Base-by-base conservation (phyloP, 2,329 filamentous ascomycete species). In the Paramyrothecium sp. region DNA sequence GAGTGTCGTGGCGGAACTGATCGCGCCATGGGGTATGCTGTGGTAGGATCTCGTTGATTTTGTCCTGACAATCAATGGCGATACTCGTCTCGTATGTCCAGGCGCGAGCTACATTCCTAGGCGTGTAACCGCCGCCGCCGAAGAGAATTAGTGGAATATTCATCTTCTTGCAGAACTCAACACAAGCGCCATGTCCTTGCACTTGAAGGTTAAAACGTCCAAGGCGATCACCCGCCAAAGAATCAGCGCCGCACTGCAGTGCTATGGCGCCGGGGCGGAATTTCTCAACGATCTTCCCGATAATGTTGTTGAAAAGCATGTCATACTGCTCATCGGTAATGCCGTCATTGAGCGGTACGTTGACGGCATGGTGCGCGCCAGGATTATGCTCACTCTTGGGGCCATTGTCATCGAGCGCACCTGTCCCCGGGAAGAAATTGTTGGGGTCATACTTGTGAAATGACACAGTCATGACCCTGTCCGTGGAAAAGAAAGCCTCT, bases 31-130 rank as follows among this genome's bases (percentile, higher is more conserved):
- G 91, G 8, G 94, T 87, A 66, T 96, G 88, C 38, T 84, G 76
- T 0, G 95, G 94, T 26, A 98, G 88, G 13, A 86, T 82, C 19
- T 89, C 84, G 70, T 81, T 78, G 61, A 97, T 88, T 57, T 85
- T 83, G 61, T 89, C 81, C 59, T 89, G 82, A 57, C 87, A 87
- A 63, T 88, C 87, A 61, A 96, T 90, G 59, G 92, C 92, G 64
- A 98, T 91, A 59, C 90, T 90, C 13, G 95, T 99, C 77, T 99
- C 95, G 75, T 96, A 94, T 22, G 93, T 92, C 95, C 95, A 99
- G 30, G 94, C 92, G 55, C 95, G 89, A 47, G 95, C 95, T 7
- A 99, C 95, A 68, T 99, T 99, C 62, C 94, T 87, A 5, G 95
- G 93, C 16, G 95, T 99, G 75, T 99, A 99, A 26, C 95, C 95